phyloP scores from a whole-genome alignment of 163 green algal species.

The Scenedesmus sp. region DNA sequence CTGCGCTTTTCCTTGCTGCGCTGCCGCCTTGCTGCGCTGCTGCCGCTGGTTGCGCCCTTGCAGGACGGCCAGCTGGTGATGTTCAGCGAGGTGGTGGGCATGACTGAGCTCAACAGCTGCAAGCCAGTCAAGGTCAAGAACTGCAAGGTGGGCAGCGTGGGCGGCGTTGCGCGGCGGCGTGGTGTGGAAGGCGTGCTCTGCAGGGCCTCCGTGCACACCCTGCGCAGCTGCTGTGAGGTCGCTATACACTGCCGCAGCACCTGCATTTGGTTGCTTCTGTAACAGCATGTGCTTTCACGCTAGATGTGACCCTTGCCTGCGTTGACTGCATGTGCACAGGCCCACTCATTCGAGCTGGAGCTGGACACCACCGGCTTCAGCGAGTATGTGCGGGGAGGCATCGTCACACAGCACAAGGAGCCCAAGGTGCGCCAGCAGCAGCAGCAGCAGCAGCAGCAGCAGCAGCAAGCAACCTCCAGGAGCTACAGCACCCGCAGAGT shows the following conservation, averaged over 20 bases:
- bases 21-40: background rate
- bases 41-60: background rate
- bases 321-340: constrained; percentile 43
- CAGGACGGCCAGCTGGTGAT: constrained; percentile 93
- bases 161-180: too few species aligned
- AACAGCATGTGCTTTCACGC: background rate
- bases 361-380: constrained; percentile 87
- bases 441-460: background rate
- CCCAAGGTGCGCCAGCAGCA: constrained; percentile 68
- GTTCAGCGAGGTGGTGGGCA: constrained; percentile 95
- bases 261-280: background rate
- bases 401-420: constrained; percentile 95
- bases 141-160: constrained; percentile 78
- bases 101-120: constrained; percentile 91
- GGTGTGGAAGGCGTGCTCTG: too few species aligned
- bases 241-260: too few species aligned
- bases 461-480: too few species aligned
- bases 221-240: too few species aligned
- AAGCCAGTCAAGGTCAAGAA: constrained; percentile 89
- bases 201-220: too few species aligned
- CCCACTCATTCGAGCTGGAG: constrained; percentile 96
- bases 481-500: too few species aligned
- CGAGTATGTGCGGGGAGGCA: constrained; percentile 86
- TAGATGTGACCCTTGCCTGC: background rate
- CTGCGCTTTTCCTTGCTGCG: background rate